A percentile compares a stretch with the other conserved stretches of the same genome.
Conservation (phyloP, 176 grass and related monocot species). For the Oropetium thomaeum region DNA sequence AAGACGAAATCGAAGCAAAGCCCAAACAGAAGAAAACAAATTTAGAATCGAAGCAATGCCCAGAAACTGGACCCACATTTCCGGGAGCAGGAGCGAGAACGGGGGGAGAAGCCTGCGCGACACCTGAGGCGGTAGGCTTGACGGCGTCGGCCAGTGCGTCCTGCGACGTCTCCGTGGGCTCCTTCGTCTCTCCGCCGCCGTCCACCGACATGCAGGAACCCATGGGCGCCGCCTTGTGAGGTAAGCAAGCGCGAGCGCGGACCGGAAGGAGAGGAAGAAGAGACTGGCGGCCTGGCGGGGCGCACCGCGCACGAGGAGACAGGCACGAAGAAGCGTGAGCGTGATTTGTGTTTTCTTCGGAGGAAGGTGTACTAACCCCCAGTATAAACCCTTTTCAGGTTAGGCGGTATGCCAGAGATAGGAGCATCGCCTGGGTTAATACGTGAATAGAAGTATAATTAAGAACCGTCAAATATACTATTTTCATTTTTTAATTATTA, state of each 20-base stretch:
- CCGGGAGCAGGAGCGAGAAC: background rate
- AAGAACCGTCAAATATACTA: no score
- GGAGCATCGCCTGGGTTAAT: background rate
- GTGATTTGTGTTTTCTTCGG: background rate
- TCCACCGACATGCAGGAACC: conserved; percentile 34
- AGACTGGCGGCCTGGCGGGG: background rate
- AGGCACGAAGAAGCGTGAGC: background rate
- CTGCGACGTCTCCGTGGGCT: conserved; percentile 16
- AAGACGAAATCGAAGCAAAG: background rate
- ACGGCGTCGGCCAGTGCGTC: conserved; percentile 3
- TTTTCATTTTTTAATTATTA: no score
- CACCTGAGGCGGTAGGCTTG: conserved; percentile 8
- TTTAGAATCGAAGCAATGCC: no score
- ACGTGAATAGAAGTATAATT: background rate
- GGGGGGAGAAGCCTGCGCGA: background rate
- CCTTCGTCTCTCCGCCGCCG: background rate
- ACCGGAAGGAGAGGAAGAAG: background rate
- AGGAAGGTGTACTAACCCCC: background rate
- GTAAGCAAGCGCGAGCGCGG: background rate
- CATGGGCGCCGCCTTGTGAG: conserved; percentile 24
- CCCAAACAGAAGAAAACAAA: background rate
- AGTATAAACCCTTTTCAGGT: background rate
- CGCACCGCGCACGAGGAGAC: background rate
- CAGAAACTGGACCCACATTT: conserved; percentile 1
- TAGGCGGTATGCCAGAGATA: background rate